A percentile compares a stretch with the other conserved stretches of the same genome.
Conservation (phyloP, 176 grass and related monocot genomes). For the Pontederia crassipes region DNA sequence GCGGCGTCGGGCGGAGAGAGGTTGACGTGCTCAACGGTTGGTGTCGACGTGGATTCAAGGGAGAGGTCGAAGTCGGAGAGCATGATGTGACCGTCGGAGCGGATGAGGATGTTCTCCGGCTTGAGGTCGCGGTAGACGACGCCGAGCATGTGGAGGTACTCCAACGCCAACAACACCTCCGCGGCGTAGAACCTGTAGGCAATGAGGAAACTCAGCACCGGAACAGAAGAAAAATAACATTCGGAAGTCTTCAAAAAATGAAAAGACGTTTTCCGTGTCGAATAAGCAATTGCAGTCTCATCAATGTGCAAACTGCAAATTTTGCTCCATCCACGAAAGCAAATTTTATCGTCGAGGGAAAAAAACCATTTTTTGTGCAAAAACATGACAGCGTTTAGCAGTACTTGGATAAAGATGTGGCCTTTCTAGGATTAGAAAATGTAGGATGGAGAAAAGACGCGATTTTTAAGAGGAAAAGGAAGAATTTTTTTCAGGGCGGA, state of each 20-base stretch:
- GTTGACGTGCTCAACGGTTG: constrained; percentile 32
- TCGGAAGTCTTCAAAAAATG: not conserved
- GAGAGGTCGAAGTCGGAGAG: constrained; percentile 99
- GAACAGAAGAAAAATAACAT: not conserved
- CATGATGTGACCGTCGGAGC: constrained; percentile 94
- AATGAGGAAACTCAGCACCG: not conserved
- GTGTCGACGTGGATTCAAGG: constrained; percentile 70
- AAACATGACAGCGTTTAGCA: not conserved
- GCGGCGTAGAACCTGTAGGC: constrained; percentile 66
- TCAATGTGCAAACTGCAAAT: too few species aligned
- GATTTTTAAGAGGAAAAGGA: not conserved
- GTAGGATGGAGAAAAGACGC: not conserved
- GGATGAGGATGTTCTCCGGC: constrained; percentile 93
- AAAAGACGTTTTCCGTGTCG: not conserved
- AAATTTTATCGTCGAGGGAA: too few species aligned
- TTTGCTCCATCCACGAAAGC: too few species aligned
- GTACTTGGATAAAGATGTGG: not conserved
- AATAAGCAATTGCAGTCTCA: not conserved
- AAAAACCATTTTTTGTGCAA: not conserved
- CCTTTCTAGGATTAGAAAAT: not conserved
- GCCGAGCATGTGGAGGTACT: constrained; percentile 98
- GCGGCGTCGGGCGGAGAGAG: not conserved
- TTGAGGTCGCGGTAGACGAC: constrained; percentile 99
- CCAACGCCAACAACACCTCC: constrained; percentile 80
- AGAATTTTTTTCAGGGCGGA: constrained; percentile 1